phyloP scores from a whole-genome alignment of 2,329 filamentous ascomycete species.

The Trichoderma arundinaceum region DNA sequence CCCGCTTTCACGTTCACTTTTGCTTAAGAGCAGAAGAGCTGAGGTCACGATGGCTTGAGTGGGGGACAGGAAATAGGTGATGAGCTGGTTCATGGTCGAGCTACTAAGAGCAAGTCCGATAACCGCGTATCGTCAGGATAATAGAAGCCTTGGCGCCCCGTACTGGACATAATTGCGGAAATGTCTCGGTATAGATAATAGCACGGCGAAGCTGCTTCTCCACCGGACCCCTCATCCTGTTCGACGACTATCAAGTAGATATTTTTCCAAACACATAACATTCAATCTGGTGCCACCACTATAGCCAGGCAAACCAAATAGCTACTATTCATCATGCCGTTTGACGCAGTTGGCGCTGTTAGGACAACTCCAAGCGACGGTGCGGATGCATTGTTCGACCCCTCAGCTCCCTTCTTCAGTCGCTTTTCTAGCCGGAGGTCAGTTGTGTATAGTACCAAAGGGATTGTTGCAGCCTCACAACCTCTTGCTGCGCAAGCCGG shows the following conservation, averaged over 20 bases:
- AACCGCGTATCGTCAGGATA: background rate
- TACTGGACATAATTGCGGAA: slow-evolving; percentile 1
- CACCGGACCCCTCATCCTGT: background rate
- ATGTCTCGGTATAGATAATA: slow-evolving; percentile 13
- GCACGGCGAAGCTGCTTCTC: background rate
- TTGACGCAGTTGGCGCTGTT: slow-evolving; percentile 19
- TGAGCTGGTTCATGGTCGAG: background rate
- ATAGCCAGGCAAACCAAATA: background rate
- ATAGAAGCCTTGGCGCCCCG: background rate
- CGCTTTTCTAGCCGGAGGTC: slow-evolving; percentile 20
- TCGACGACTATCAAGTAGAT: background rate
- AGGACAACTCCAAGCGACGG: background rate
- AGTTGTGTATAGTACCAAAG: slow-evolving; percentile 26
- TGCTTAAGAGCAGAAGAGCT: background rate
- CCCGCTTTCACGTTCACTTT: slow-evolving; percentile 13
- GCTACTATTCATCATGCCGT: slow-evolving; percentile 1
- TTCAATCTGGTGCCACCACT: background rate
- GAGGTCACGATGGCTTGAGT: slow-evolving; percentile 14
- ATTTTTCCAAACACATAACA: background rate
- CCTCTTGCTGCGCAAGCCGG: slow-evolving; percentile 27
- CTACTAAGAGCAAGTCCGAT: background rate
- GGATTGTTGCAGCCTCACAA: slow-evolving; percentile 20
- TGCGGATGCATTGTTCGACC: background rate
- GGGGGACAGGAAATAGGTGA: slow-evolving; percentile 18
- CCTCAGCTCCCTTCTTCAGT: slow-evolving; percentile 19